Conservation (phyloP, 2,329 filamentous ascomycete species). For the Sporothrix pseudoabietina region DNA sequence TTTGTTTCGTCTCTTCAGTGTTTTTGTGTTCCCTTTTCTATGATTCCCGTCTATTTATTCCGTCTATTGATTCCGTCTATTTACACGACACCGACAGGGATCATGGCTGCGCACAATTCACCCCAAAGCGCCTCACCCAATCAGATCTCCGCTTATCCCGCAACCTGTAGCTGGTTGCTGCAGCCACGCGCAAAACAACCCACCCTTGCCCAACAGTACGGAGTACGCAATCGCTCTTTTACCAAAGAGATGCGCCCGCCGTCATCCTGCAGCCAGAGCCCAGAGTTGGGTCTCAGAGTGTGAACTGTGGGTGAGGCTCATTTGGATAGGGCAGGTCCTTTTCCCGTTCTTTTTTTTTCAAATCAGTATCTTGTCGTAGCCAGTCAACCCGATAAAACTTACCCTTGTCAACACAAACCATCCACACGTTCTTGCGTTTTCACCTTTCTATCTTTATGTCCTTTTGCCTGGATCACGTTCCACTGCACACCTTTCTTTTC, state of each 20-base stretch:
- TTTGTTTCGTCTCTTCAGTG: not conserved
- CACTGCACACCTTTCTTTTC: not conserved
- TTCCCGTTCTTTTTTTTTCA: not conserved
- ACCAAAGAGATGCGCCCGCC: not conserved
- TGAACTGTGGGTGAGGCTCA: not conserved
- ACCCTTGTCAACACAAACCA: slow-evolving; percentile 10
- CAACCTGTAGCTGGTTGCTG: slow-evolving; percentile 21
- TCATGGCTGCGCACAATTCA: slow-evolving; percentile 6
- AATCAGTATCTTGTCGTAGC: not conserved
- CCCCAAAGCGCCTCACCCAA: slow-evolving; percentile 20
- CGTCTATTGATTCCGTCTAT: slow-evolving; percentile 10
- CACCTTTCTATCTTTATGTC: not conserved
- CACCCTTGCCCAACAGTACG: not conserved
- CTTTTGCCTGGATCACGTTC: not conserved
- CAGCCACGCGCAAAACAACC: slow-evolving; percentile 12
- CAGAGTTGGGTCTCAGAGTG: not conserved
- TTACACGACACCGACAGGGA: slow-evolving; percentile 16
- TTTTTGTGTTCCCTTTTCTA: not conserved
- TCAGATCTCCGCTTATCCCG: not conserved
- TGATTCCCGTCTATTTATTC: not conserved
- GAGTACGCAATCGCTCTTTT: not conserved
- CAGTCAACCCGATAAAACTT: not conserved
- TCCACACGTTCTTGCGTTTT: not conserved
- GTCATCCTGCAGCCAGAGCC: not conserved
- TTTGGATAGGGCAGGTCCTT: not conserved